A percentile compares a stretch with the other conserved stretches of the same genome.
phyloP scores from a whole-genome alignment of 164 flowering plant species.

The Magnolia kwangsiensis region DNA sequence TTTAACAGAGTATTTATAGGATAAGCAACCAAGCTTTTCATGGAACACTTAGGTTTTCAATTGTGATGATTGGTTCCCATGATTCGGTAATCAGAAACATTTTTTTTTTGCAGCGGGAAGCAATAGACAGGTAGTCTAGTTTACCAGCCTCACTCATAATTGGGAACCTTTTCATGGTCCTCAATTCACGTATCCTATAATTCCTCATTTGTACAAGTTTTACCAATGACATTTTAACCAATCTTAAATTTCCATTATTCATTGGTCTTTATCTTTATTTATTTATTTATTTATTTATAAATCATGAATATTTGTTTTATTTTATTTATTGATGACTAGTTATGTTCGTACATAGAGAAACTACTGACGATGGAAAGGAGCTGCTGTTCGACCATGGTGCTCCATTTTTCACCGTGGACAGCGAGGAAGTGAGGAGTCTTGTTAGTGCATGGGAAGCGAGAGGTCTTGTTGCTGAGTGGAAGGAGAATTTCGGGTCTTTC shows the following conservation, averaged over 20 bases:
- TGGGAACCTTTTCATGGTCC: background rate
- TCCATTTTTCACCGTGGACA: conserved; percentile 49
- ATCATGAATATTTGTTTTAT: background rate
- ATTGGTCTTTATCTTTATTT: background rate
- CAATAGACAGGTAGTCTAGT: background rate
- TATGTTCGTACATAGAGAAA: conserved; percentile 39
- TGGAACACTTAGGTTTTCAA: too few relatives aligned
- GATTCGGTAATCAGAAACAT: too few relatives aligned
- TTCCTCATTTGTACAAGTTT: too few relatives aligned
- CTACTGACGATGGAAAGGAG: conserved; percentile 68
- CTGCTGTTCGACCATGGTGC: conserved; percentile 79
- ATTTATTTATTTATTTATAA: too few relatives aligned
- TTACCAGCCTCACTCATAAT: background rate
- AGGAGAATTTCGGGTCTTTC: conserved; percentile 51
- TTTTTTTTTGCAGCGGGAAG: background rate
- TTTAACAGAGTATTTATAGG: too few relatives aligned
- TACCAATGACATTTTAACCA: background rate
- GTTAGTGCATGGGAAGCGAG: conserved; percentile 63
- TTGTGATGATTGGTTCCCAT: too few relatives aligned
- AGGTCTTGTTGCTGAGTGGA: conserved; percentile 77
- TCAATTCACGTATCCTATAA: too few relatives aligned
- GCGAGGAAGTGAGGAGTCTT: conserved; percentile 39
- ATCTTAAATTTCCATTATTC: background rate
- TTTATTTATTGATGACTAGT: background rate
- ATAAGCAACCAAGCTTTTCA: too few relatives aligned